Evolutionary conservation across 768 basidiomycete species (phyloP), one percentile per base, ranked within the genome.

Genomic region (Macrolepiota albuminosa): DNA sequence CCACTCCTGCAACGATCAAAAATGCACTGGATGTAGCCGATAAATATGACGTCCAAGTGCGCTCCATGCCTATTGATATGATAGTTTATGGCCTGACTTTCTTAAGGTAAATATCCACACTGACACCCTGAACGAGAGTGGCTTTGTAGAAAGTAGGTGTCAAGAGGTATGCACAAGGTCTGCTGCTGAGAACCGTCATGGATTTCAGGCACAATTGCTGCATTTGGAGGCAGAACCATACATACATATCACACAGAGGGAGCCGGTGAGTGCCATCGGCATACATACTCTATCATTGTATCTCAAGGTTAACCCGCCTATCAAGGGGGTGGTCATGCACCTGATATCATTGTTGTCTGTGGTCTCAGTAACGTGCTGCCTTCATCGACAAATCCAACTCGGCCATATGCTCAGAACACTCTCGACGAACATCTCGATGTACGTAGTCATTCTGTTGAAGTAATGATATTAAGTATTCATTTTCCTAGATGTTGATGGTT

Each of bases 211-310:
- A 98, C 96, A 0, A 91, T 98, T 54, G 84, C 81, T 11, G 95
- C 97, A 0, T 94, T 98, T 71, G 92, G 88, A 2, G 83, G 82
- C 2, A 84, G 95, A 24, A 95, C 95, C 0, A 98, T 99, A 57
- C 96, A 98, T 67, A 95, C 95, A 11, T 99, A 98, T 69, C 97
- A 98, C 68, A 94, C 86, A 0, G 96, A 98, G 77, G 96, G 96
- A 48, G 95, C 95, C 55, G 95, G 92, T 86, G 57, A 54, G 69
- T 60, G 65, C 58, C 40, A 26, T n/a, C 33, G 29, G 39, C 29
- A 33, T 33, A 54, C 36, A 6, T 48, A 26, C 11, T 26, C 11
- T 8, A 14, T 55, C 13, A 36, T 34, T 50, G 31, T 33, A 37
- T 40, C 55, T 57, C 59, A 33, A 33, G n/a, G 48, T 36, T 34